These are phyloP conservation scores for Umbelopsis sp. DNA, from an alignment of 192 early-diverging fungal species.

Conservation along the genomic window DNA sequence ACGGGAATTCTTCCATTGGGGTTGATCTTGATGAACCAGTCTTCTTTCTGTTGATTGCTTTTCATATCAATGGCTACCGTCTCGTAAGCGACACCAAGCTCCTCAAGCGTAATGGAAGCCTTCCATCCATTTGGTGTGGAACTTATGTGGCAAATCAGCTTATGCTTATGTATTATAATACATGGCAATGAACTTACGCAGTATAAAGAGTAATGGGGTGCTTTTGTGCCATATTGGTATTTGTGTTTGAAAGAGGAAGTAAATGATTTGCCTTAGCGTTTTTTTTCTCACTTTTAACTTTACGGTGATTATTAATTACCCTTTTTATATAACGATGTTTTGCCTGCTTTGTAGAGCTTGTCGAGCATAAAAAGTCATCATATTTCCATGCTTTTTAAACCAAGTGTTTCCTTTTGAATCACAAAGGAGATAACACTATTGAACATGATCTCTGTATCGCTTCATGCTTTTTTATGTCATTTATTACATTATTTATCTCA, in stretches of 20 bases:
- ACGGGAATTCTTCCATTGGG: conserved; percentile 50
- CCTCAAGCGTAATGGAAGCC: conserved; percentile 51
- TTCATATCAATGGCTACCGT: conserved; percentile 38
- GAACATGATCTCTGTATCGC: too few species aligned
- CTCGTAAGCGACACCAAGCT: conserved; percentile 51
- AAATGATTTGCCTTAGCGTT: too few species aligned
- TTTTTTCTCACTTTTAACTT: too few species aligned
- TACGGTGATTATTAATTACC: too few species aligned
- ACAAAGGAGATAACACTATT: too few species aligned
- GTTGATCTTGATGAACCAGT: conserved; percentile 56
- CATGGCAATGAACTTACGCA: neutral
- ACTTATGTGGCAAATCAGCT: neutral
- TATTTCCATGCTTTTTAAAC: too few species aligned
- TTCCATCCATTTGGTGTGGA: conserved; percentile 62
- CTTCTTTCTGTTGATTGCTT: conserved; percentile 50
- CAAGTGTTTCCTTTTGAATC: too few species aligned
- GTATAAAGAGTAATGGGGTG: conserved; percentile 15
- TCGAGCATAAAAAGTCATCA: too few species aligned
- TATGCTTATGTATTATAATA: neutral
- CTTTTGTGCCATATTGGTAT: neutral
- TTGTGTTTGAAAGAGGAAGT: neutral
- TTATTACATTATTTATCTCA: neutral
- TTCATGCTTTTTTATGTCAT: too few species aligned
- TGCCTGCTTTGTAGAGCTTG: too few species aligned
- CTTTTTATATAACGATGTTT: too few species aligned